Evolutionary conservation across 2,329 filamentous ascomycete species (phyloP).

Genomic region (Penicillium sp.): DNA sequence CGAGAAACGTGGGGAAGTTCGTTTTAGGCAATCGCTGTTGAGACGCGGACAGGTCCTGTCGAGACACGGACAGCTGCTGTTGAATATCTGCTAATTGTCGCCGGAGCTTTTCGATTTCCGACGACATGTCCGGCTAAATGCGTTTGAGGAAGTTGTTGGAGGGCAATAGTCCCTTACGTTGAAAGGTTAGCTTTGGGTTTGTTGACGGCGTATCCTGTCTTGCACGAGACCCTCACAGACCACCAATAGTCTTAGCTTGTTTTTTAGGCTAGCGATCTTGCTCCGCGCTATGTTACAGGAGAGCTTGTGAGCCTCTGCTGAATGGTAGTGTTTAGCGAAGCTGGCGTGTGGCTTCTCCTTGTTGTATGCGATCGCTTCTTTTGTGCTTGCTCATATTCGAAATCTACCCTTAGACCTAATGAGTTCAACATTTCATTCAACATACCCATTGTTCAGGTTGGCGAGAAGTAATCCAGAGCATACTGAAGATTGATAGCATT

Average conservation of each 20-base stretch:
- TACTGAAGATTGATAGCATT: background rate
- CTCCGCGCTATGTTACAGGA: no score
- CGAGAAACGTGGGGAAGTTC: constrained; percentile 6
- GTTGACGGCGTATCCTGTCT: no score
- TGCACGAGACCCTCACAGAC: no score
- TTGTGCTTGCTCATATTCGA: background rate
- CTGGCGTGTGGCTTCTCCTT: background rate
- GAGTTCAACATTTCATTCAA: background rate
- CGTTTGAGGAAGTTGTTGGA: background rate
- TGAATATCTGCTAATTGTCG: background rate
- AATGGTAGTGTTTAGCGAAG: no score
- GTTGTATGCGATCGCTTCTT: background rate
- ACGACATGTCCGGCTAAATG: background rate
- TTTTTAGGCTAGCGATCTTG: no score
- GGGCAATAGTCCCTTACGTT: background rate
- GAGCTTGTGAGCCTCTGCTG: background rate
- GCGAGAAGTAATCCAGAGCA: background rate
- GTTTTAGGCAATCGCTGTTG: constrained; percentile 1
- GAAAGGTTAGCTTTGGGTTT: no score
- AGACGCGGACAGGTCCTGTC: background rate
- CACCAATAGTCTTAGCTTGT: no score
- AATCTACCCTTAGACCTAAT: background rate
- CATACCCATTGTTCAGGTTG: background rate
- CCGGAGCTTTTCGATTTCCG: background rate
- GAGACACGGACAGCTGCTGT: background rate